Percentiles rank a stretch among this genome's conserved stretches.
Conservation (phyloP, 75 land plant species). For the Isoetes taiwanensis region DNA sequence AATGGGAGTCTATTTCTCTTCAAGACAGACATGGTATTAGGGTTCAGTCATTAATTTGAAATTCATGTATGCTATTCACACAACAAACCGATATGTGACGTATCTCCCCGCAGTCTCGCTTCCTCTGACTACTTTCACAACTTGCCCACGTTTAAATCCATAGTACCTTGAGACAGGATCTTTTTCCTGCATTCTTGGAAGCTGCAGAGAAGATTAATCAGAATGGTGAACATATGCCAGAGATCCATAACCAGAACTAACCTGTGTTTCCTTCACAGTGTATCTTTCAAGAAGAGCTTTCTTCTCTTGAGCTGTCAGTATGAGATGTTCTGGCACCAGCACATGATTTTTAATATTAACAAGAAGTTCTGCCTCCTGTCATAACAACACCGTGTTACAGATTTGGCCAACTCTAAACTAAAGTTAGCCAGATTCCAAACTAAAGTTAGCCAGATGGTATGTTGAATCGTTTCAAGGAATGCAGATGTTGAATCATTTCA, state of each 20-base stretch:
- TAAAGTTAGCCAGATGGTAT: no score
- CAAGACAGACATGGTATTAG: no score
- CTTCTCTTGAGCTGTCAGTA: slow-evolving; percentile 52
- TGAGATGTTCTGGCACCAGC: slow-evolving; percentile 66
- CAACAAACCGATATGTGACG: slow-evolving; percentile 47
- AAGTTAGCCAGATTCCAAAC: no score
- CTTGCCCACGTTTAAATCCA: slow-evolving; percentile 50
- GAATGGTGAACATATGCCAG: background rate
- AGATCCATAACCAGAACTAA: slow-evolving; percentile 6
- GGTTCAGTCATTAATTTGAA: no score
- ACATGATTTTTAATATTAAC: slow-evolving; percentile 60
- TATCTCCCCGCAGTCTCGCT: slow-evolving; percentile 65
- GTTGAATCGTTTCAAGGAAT: no score
- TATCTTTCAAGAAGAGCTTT: slow-evolving; percentile 46
- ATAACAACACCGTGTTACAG: no score
- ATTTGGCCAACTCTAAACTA: no score
- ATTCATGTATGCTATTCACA: no score
- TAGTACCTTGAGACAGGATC: slow-evolving; percentile 58
- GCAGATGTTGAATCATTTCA: no score
- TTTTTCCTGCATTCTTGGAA: slow-evolving; percentile 48
- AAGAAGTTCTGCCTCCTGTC: slow-evolving; percentile 64
- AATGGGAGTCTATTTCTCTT: no score
- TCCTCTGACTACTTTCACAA: slow-evolving; percentile 48
- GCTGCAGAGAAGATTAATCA: slow-evolving; percentile 18
- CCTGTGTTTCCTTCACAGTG: slow-evolving; percentile 71